Percentiles rank a stretch among this genome's conserved stretches.
These are phyloP conservation scores for Saccharum spontaneum DNA, from an alignment of 176 grass and related monocot species.

Conservation along the genomic window DNA sequence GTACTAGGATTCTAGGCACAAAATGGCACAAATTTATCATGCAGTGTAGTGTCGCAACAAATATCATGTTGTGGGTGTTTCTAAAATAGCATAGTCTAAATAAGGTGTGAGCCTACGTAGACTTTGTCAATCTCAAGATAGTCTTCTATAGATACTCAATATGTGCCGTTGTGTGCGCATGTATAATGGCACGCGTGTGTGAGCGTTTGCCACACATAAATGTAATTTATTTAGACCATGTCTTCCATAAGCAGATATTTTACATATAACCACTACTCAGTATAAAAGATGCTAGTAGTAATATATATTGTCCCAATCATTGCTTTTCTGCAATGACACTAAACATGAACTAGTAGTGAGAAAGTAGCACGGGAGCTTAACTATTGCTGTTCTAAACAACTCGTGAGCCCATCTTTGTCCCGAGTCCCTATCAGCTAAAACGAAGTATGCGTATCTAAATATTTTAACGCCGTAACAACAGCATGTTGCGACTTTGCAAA, in stretches of 20 bases:
- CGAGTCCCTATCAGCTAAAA: background rate
- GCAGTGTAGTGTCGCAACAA: no score
- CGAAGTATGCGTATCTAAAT: background rate
- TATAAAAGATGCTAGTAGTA: background rate
- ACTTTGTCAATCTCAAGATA: no score
- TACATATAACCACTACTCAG: background rate
- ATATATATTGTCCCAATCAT: background rate
- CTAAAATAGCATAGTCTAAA: no score
- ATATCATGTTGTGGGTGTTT: no score
- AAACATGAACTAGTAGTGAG: background rate
- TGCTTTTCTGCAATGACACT: background rate
- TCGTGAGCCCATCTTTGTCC: background rate
- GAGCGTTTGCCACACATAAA: background rate
- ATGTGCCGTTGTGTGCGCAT: no score
- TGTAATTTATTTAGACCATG: background rate
- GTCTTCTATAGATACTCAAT: no score
- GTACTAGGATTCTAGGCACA: no score
- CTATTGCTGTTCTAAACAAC: background rate
- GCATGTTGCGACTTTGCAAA: slow-evolving; percentile 14
- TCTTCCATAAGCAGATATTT: background rate
- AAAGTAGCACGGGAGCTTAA: background rate
- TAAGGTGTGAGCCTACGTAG: no score
- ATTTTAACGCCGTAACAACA: background rate
- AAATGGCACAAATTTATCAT: no score
- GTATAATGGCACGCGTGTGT: no score